Conservation (phyloP, 129 eudicot species). For the Escallonia rubra region DNA sequence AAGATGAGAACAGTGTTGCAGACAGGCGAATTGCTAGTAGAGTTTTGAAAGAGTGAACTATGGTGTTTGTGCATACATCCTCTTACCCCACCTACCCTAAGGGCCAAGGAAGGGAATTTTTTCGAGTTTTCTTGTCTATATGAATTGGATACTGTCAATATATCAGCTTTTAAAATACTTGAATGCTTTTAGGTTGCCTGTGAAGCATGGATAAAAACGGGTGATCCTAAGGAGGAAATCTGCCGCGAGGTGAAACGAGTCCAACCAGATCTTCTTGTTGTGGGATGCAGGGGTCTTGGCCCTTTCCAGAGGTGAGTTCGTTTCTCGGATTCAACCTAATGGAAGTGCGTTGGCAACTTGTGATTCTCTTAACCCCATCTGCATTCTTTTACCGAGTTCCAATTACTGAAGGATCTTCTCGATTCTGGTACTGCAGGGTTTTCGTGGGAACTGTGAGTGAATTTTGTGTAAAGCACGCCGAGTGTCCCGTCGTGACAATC, state of each 20-base stretch:
- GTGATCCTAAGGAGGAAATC: constrained; percentile 84
- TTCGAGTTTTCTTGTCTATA: neutral
- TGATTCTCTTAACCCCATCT: no score
- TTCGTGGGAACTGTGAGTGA: constrained; percentile 98
- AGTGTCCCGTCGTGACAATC: constrained; percentile 87
- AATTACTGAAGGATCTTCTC: neutral
- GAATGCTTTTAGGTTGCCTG: constrained; percentile 60
- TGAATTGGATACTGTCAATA: neutral
- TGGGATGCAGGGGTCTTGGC: constrained; percentile 93
- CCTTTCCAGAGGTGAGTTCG: constrained; percentile 79
- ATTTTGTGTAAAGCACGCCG: constrained; percentile 87
- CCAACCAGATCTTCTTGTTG: constrained; percentile 83
- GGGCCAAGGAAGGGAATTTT: neutral
- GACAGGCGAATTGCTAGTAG: no score
- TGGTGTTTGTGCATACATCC: neutral
- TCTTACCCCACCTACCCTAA: neutral
- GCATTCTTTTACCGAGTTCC: neutral
- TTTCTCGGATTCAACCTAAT: neutral
- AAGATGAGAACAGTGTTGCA: no score
- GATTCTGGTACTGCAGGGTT: constrained; percentile 49
- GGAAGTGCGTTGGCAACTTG: no score
- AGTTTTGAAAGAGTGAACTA: no score
- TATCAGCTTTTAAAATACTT: neutral
- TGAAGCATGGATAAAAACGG: constrained; percentile 89
- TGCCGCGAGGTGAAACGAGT: constrained; percentile 78